Evolutionary conservation across 345 rosid genomes (phyloP).

Genomic region (Mallotus nudiflorus): DNA sequence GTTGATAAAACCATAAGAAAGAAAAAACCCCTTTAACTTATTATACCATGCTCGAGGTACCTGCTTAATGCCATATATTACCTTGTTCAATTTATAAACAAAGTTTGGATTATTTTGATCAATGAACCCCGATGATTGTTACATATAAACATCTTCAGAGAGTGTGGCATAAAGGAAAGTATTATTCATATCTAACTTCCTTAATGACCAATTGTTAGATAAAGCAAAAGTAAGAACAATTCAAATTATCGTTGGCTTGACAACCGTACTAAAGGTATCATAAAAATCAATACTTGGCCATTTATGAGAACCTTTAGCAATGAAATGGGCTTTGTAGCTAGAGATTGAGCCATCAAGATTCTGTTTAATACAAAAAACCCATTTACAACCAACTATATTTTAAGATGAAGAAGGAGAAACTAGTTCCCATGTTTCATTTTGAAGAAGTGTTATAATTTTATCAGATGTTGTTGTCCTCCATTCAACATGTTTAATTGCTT

Average conservation of each 20-base stretch:
- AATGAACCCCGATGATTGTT: not conserved
- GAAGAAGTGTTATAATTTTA: too few relatives aligned
- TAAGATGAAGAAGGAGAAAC: too few relatives aligned
- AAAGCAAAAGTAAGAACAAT: not conserved
- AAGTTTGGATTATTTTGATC: not conserved
- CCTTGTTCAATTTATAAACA: not conserved
- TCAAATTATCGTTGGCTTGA: not conserved
- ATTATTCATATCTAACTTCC: not conserved
- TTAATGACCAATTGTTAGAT: not conserved
- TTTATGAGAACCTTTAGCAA: not conserved
- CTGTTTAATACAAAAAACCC: too few relatives aligned
- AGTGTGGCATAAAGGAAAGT: not conserved
- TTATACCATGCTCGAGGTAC: slow-evolving; percentile 4
- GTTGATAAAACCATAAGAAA: not conserved
- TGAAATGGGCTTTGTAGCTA: too few relatives aligned
- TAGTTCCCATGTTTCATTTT: too few relatives aligned
- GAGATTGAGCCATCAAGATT: too few relatives aligned
- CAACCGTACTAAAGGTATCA: not conserved
- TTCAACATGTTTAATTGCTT: too few relatives aligned
- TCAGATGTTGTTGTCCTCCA: too few relatives aligned
- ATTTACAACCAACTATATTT: too few relatives aligned
- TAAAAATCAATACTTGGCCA: not conserved
- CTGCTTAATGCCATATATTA: slow-evolving; percentile 1
- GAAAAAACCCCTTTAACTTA: not conserved
- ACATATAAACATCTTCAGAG: not conserved